Base-by-base conservation (phyloP, 2,329 filamentous ascomycete species). In the Aspergillus ochraceus region DNA sequence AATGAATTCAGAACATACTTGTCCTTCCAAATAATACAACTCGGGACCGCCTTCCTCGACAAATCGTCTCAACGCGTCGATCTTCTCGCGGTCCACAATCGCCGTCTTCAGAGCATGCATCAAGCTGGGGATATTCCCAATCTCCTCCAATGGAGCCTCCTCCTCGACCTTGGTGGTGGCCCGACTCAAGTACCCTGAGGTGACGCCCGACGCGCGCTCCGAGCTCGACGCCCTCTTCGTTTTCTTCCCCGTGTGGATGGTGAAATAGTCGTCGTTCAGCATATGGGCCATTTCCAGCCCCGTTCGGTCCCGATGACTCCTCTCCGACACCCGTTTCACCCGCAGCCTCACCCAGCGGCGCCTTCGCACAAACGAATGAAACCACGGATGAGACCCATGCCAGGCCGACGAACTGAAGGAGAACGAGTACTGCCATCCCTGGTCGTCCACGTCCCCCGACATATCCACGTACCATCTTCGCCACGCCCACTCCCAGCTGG, bases 341-440 rank as follows among this genome's bases (percentile, higher is more conserved):
- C 95, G 84, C 74, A 91, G 90, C 49, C 95, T 84, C 57, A 94
- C 86, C 95, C 95, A 99, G 22, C 91, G 87, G 62, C 95, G 85
- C 66, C 95, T 83, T 39, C 95, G 84, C n/a, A 97, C 95, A 71
- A 94, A 99, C 1, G 92, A 96, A 74, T 93, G 94, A 76, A 92
- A 97, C 93, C 94, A 98, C 26, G 87, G 89, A 72, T 89, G 87
- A 19, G 90, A 90, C 3, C 89, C 88, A 75, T 99, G 95, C 95
- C 95, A 99, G 2, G 87, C 86, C 65, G 90, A 92, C 47, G 84
- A 86, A 64, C 81, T 81, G 72, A 98, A 99, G 65, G 90, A 89
- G 73, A 97, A 92, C 17, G 91, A 95, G 76, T 99, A 99, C 73
- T 96, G 90, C 95, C 95, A 99, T 3, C 95, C 95, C 63, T 94